phyloP scores from a whole-genome alignment of 2,329 filamentous ascomycete species.

The Talaromyces piceae region DNA sequence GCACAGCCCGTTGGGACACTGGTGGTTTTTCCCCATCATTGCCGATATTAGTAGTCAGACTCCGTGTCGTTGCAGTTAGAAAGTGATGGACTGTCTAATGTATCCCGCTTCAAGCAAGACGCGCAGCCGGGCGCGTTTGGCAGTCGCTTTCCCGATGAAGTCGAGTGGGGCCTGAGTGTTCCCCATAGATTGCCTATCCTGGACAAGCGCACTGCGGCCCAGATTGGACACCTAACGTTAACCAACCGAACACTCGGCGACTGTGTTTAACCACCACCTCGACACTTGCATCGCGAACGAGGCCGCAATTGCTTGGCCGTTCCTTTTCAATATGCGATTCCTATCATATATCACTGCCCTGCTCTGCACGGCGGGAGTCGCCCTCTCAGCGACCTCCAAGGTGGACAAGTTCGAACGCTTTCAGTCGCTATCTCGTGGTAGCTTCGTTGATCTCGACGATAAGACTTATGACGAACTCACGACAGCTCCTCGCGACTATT shows the following conservation, averaged over 20 bases:
- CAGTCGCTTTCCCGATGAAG: neutral
- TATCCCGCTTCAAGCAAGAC: neutral
- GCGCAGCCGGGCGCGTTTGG: neutral
- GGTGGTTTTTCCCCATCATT: neutral
- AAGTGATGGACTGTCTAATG: neutral
- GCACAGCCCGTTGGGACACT: constrained; percentile 6
- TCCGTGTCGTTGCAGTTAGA: neutral
- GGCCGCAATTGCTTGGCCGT: neutral
- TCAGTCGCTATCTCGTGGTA: constrained; percentile 58
- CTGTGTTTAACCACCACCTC: neutral
- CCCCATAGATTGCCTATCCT: neutral
- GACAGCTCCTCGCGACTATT: constrained; percentile 71
- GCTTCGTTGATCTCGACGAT: constrained; percentile 73
- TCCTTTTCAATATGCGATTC: constrained; percentile 22
- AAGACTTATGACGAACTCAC: constrained; percentile 68
- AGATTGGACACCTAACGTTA: constrained; percentile 7
- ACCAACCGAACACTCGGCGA: too few relatives aligned
- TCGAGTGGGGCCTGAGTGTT: neutral
- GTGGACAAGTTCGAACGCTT: constrained; percentile 64
- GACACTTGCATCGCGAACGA: neutral
- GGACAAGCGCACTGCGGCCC: neutral
- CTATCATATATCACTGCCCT: constrained; percentile 34
- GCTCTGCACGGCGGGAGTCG: constrained; percentile 21
- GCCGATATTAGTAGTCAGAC: neutral
- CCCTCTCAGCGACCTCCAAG: constrained; percentile 47